phyloP scores from a whole-genome alignment of 2,329 filamentous ascomycete genomes.

The Ophiostoma himal-ulmi region DNA sequence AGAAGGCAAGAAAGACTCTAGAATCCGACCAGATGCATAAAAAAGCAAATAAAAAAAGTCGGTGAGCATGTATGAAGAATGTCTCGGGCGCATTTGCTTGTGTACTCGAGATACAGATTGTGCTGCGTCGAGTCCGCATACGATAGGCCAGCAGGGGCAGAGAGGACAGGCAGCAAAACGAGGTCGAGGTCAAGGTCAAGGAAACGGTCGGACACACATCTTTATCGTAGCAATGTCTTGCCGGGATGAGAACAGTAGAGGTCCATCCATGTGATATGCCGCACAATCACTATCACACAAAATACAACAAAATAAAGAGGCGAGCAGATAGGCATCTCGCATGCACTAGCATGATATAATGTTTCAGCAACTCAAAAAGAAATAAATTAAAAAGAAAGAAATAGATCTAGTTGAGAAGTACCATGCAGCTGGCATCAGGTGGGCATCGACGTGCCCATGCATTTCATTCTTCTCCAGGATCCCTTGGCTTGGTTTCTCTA shows the following conservation, averaged over 20 bases:
- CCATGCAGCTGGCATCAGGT: not conserved
- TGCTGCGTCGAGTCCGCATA: not conserved
- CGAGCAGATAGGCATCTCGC: not conserved
- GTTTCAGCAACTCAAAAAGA: too few relatives aligned
- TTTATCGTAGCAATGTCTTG: not conserved
- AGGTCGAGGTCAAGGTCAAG: not conserved
- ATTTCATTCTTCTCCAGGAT: not conserved
- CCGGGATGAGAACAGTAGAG: not conserved
- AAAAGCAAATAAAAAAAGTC: not conserved
- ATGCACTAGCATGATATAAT: not conserved
- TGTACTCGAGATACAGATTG: not conserved
- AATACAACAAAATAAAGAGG: not conserved
- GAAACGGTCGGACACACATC: not conserved
- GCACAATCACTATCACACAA: too few relatives aligned
- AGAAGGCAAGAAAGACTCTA: not conserved
- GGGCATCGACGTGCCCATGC: constrained; percentile 5
- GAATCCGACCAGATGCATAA: not conserved
- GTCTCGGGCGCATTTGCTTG: constrained; percentile 2
- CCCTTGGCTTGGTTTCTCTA: not conserved
- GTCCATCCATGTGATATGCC: not conserved
- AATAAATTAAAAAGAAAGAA: not conserved
- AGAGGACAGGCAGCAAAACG: not conserved
- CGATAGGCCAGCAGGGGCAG: not conserved
- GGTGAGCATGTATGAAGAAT: not conserved
- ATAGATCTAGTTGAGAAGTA: not conserved